These are phyloP conservation scores for Tolypocladium ophioglossoides DNA, from an alignment of 2,329 filamentous ascomycete genomes.

Conservation along the genomic window DNA sequence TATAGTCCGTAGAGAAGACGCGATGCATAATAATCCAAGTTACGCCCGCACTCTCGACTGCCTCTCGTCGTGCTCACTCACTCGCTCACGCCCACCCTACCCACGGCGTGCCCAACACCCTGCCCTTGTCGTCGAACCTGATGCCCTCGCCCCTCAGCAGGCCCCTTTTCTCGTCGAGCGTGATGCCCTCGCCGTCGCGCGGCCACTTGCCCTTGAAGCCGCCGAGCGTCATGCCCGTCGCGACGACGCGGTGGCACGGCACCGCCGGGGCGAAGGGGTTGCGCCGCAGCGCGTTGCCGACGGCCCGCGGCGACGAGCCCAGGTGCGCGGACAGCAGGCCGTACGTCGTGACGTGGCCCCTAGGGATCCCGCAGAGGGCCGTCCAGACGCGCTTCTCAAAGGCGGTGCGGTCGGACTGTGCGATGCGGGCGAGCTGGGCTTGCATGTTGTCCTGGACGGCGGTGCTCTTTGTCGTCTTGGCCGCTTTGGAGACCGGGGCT, in stretches of 20 bases:
- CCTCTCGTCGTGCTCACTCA: conserved; percentile 6
- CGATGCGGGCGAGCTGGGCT: conserved; percentile 33
- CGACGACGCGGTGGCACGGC: conserved; percentile 73
- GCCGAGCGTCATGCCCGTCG: conserved; percentile 59
- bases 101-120: conserved; percentile 48
- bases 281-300: conserved; percentile 64
- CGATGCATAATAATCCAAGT: neutral
- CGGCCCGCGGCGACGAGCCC: conserved; percentile 60
- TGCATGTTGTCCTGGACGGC: conserved; percentile 17
- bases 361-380: conserved; percentile 66
- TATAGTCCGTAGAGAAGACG: no score
- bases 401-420: conserved; percentile 31
- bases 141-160: conserved; percentile 56
- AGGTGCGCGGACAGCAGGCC: conserved; percentile 58
- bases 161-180: conserved; percentile 52
- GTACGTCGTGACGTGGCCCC: conserved; percentile 69
- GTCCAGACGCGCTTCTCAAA: conserved; percentile 59
- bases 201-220: conserved; percentile 62
- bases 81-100: conserved; percentile 22
- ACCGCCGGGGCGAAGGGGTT: conserved; percentile 79
- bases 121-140: conserved; percentile 47
- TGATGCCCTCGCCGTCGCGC: conserved; percentile 48
- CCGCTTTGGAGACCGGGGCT: neutral
- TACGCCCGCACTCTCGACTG: neutral
- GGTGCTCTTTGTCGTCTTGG: neutral